Base-by-base conservation (phyloP, 2,329 filamentous ascomycete species). In the Cordyceps cicadae region DNA sequence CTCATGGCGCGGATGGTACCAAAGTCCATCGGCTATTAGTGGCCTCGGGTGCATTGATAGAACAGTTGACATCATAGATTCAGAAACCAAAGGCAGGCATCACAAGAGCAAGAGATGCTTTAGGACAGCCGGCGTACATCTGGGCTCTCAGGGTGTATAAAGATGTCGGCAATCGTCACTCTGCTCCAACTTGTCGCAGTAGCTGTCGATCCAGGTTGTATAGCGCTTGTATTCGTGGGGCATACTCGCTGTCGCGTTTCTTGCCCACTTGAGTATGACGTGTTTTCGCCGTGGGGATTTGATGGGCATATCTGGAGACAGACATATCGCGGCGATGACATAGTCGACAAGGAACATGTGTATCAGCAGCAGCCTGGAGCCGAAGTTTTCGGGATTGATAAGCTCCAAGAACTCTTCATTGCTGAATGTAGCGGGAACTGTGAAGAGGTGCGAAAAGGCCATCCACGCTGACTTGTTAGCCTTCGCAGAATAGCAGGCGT, bases 311-410 rank as follows among this genome's bases (percentile, higher is more conserved):
- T 60, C 46, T 1, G 64, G 64, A 0, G 66, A 54, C 17, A 70
- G 63, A 24, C 66, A 67, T 32, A 63, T 67, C 15, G 62, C 62
- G 4, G 66, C 69, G 3, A 71, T 60, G 0, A 69, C 50, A 46
- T 71, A 71, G 24, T 71, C 70, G 3, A 72, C 56, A 2, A 77
- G 65, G 19, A 74, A 70, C 62, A 72, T 71, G 62, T 76, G 73
- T 6, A 74, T 69, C 24, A 74, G 65, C 1, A 76, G 66, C 1
- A 76, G 64, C 56, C 74, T 72, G 2, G 69, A 69, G 1, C 64
- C 57, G 55, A 70, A 64, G 60, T 73, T 75, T 5, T 65, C 64
- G 0, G 70, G 63, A 37, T 72, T 62, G 7, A 67, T 66, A 26
- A 76, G 74, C 0, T 65, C 56, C 17, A 63, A 58, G 37, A 72